Base-by-base conservation (phyloP, 805 yeast genomes). In the Nakazawaea populi region DNA sequence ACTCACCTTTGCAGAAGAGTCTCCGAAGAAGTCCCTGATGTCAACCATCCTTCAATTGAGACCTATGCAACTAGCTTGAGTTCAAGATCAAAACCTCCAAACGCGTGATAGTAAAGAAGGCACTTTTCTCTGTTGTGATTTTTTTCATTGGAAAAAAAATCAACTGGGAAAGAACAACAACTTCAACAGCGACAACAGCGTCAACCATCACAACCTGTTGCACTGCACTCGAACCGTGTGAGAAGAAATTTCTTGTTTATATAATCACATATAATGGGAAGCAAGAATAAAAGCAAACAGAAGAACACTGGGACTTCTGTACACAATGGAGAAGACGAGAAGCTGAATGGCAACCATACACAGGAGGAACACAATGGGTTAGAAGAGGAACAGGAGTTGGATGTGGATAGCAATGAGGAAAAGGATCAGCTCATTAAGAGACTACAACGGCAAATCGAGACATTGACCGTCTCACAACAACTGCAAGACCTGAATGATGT, bases 1-100 rank as follows among this genome's bases (percentile, higher is more conserved):
- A 45, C 56, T 56, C 27, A 47, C 53, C 30, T 46, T 52, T 28
- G 58, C 6, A 5, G 41, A 9, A 8, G 49, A 27, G 14, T 47
- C 58, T 9, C 70, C 69, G 52, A 72, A 72, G 59, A 70, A 72
- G 47, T 70, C 71, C 29, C 69, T 61, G 52, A 72, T 71, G 56
- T 69, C 70, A 41, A 69, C 73, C 74, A 68, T 69, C 40, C 34
- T n/a, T 14, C 5, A 32, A 12, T 31, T 34, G 5, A 6, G 40
- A n/a, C 35, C 8, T 9, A 3, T 32, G 11, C 35, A 2, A 32
- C 8, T 32, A 9, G 35, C 35, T 32, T 32, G 11, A 11, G 35
- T 32, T 32, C 8, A 9, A 9, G 11, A 32, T 32, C 35, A 8
- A 32, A 32, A 32, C 3, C 24, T 18, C 35, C 8, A 32, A 32